Evolutionary conservation across 495 filamentous ascomycete genomes (phyloP), one percentile per base, ranked within the genome.

Genomic region (Aspergillus sparsus): DNA sequence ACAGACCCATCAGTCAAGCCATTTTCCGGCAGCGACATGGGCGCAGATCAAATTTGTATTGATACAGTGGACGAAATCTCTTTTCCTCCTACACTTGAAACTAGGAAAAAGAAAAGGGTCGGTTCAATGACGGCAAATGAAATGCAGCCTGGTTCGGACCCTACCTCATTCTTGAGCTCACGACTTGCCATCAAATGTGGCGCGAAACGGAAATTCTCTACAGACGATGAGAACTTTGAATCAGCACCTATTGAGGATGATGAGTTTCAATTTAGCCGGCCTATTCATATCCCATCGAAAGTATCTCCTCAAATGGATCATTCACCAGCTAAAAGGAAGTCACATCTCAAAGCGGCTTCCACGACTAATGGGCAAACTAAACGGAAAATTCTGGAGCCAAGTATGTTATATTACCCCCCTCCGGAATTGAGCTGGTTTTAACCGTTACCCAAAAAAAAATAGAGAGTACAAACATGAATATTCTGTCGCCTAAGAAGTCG

Each of bases 171-270:
- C 11, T 18, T 33, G 21, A 21, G 61, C 15, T 11, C 57, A 6
- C 47, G 15, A 51, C 52, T 61, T 32, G 39, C 55, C 12, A 57
- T 77, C 1, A 81, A 78, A 51, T 77, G 77, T 15, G 84, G 82
- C 12, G 79, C 83, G 3, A 89, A 89, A 68, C 72, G 86, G 36
- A 89, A 89, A 66, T 78, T 88, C 32, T 83, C 76, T 60, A 76
- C 79, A 6, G 82, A 87, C 15, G 80, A 84, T 16, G 75, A 81
- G 15, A 70, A 76, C 32, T 65, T 68, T 47, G 56, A 52, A 47
- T 60, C 68, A 35, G 65, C 54, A 8, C 58, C 66, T 21, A 61
- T 57, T 16, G 71, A 73, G 36, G 77, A 77, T 18, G 79, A 77
- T 49, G 76, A 74, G 47, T 86, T 87, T 63, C 74, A 81, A 55